Base-by-base conservation (phyloP, 1,139 yeast genomes). In the Meyerozyma athensensis region DNA sequence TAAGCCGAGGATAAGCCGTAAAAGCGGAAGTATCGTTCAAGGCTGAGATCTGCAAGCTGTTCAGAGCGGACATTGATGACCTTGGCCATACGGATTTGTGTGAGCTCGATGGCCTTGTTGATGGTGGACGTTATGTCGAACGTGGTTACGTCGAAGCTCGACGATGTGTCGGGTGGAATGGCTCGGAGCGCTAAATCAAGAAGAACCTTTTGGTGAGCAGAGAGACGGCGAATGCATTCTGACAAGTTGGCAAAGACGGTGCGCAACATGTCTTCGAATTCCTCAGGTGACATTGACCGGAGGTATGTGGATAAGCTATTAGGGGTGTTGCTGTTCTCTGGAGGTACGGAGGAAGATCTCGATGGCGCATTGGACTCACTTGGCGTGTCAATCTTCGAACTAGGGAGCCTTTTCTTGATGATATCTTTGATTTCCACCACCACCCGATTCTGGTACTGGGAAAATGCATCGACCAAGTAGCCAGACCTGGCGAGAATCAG, bases 71-170 rank as follows among this genome's bases (percentile, higher is more conserved):
- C 95, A 42, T 79, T 77, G 16, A 90, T 70, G 13, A 92, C 76
- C 51, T 86, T 86, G 21, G 89, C 83, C 59, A 90, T 68, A 42
- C 97, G 70, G 3, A 77, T 65, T 52, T 90, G 96, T 2, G 92
- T 73, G 32, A 82, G 70, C 43, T 81, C 83, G 7, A 87, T 82
- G 1, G 87, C 80, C 40, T 74, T 77, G 45, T 76, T 74, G 19
- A 83, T 73, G 4, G 84, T 68, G 19, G 62, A 61, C 1, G 85
- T 72, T 16, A 83, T 78, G 55, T 84, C 94, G 40, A 84, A 57
- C n/a, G 79, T 71, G 67, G 79, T 71, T 4, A 68, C 71, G 66
- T 72, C 61, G 61, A 64, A 43, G 34, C 71, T 66, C 1, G 65
- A 58, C 23, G 65, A 47, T 5, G 46, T 38, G 2, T 60, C 39